These are phyloP conservation scores for Aspergillus piperis DNA, from an alignment of 2,329 filamentous ascomycete genomes.

Conservation along the genomic window DNA sequence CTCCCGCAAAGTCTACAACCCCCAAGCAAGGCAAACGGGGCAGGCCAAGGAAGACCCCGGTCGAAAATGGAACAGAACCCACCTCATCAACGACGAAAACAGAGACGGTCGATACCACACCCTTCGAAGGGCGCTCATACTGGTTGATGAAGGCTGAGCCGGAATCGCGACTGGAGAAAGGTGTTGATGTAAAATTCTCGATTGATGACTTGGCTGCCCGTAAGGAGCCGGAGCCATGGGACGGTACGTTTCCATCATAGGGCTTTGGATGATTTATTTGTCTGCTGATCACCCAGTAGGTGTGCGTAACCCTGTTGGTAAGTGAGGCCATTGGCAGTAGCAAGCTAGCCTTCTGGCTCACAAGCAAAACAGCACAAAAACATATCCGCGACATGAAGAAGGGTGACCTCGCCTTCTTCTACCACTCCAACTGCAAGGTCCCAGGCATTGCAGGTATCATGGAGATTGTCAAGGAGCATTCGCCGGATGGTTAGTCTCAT, in stretches of 20 bases:
- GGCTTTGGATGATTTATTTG: not conserved
- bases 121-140: constrained; percentile 51
- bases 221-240: constrained; percentile 82
- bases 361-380: constrained; percentile 66
- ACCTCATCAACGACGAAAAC: constrained; percentile 20
- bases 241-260: constrained; percentile 61
- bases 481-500: constrained; percentile 67
- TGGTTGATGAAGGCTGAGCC: constrained; percentile 91
- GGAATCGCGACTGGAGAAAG: constrained; percentile 80
- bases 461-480: constrained; percentile 84
- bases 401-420: constrained; percentile 93
- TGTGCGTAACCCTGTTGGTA: constrained; percentile 48
- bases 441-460: constrained; percentile 86
- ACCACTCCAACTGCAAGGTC: constrained; percentile 89
- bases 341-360: not conserved
- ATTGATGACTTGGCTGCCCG: constrained; percentile 82
- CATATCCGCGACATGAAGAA: constrained; percentile 89
- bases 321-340: constrained; percentile 14
- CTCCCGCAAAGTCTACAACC: constrained; percentile 18
- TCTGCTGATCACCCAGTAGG: constrained; percentile 33
- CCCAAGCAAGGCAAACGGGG: constrained; percentile 26
- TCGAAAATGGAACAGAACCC: constrained; percentile 20
- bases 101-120: constrained; percentile 15
- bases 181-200: constrained; percentile 86
- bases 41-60: constrained; percentile 27